Evolutionary conservation across 2,329 filamentous ascomycete species (phyloP).

Genomic region (Colletotrichum noveboracense): DNA sequence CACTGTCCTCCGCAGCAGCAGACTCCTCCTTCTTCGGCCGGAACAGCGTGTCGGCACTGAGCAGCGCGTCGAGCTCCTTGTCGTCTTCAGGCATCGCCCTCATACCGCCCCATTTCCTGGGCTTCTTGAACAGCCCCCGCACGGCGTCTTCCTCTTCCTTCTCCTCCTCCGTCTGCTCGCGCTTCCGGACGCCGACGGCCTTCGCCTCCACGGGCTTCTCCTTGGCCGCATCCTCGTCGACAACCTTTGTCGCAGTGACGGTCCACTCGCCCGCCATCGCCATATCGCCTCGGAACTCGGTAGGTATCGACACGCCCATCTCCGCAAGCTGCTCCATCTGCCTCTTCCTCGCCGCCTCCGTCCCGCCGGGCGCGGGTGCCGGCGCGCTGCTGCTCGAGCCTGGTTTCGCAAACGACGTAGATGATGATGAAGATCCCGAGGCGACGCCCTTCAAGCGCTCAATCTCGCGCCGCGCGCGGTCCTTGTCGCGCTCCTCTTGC

Average conservation of each 20-base stretch:
- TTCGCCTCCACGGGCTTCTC: conserved; percentile 48
- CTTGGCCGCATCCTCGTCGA: conserved; percentile 48
- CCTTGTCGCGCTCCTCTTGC: conserved; percentile 79
- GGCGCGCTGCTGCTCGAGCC: conserved; percentile 9
- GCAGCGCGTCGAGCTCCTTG: conserved; percentile 67
- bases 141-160: conserved; percentile 66
- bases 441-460: conserved; percentile 84
- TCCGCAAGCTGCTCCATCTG: conserved; percentile 89
- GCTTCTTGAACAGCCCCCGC: conserved; percentile 65
- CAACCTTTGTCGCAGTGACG: conserved; percentile 66
- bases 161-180: conserved; percentile 64
- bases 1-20: conserved; percentile 26
- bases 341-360: conserved; percentile 73
- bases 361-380: conserved; percentile 31
- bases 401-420: conserved; percentile 33
- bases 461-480: conserved; percentile 83
- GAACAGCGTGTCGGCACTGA: conserved; percentile 42
- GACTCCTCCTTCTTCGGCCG: conserved; percentile 34
- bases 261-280: conserved; percentile 92
- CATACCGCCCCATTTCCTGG: conserved; percentile 57
- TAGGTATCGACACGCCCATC: conserved; percentile 85
- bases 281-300: conserved; percentile 78
- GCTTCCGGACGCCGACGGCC: conserved; percentile 66
- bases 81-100: conserved; percentile 54
- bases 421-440: conserved; percentile 41